These are phyloP conservation scores for Keithomyces neogunnii DNA, from an alignment of 2,329 filamentous ascomycete species.

Conservation along the genomic window DNA sequence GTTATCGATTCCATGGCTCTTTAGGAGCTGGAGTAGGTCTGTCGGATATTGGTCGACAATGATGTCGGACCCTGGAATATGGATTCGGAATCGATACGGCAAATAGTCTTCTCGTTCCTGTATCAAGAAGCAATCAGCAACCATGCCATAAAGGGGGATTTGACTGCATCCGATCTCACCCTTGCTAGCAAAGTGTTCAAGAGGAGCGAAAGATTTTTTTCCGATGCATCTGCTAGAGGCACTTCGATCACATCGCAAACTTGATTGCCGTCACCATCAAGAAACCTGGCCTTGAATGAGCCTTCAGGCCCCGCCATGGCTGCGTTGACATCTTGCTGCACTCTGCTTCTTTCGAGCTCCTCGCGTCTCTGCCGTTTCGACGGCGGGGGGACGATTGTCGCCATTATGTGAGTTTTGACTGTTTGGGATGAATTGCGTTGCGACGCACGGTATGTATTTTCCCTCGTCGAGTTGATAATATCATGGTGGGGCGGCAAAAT, in stretches of 20 bases:
- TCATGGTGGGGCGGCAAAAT: conserved; percentile 12
- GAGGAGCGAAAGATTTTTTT: conserved; percentile 82
- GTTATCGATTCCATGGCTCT: conserved; percentile 47
- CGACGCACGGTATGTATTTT: not conserved
- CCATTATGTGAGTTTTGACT: conserved; percentile 44
- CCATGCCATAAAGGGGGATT: no score
- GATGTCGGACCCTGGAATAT: conserved; percentile 43
- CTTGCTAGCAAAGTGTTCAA: conserved; percentile 77
- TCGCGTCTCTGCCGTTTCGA: conserved; percentile 82
- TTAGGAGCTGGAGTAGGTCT: conserved; percentile 46
- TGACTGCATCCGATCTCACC: conserved; percentile 30
- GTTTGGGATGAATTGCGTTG: not conserved
- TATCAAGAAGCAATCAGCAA: not conserved
- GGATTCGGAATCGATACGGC: conserved; percentile 54
- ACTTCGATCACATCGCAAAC: conserved; percentile 63
- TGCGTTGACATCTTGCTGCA: conserved; percentile 66
- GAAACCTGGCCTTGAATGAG: conserved; percentile 78
- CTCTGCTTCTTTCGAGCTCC: conserved; percentile 58
- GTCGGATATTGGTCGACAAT: conserved; percentile 48
- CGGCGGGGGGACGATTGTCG: conserved; percentile 73
- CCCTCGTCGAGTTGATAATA: not conserved
- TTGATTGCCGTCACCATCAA: conserved; percentile 70
- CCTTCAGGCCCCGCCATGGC: conserved; percentile 62
- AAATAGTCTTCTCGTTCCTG: conserved; percentile 49
- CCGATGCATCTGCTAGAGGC: conserved; percentile 73